Percentiles rank a stretch among this genome's conserved stretches.
These are phyloP conservation scores for Apiotrichum brassicae DNA, from an alignment of 1,284 basidiomycete species.

Conservation along the genomic window DNA sequence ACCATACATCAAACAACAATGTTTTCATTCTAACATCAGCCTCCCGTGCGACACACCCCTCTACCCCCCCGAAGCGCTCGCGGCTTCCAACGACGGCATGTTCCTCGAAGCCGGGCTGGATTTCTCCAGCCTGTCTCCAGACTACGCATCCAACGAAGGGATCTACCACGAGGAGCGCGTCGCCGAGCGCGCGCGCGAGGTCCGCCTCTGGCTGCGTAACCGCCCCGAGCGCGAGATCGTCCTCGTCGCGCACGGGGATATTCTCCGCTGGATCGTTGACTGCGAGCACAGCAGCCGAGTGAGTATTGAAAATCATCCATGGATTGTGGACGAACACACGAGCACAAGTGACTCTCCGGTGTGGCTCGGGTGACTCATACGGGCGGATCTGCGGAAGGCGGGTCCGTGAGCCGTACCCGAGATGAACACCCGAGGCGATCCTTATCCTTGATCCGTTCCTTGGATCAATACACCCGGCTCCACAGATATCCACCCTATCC, in stretches of 20 bases:
- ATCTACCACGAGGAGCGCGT: conserved; percentile 35
- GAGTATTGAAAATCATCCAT: no score
- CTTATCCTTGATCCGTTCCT: no score
- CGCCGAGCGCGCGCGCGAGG: conserved; percentile 30
- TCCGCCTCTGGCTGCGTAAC: conserved; percentile 39
- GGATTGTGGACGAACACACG: no score
- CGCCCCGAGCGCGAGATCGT: conserved; percentile 44
- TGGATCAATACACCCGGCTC: no score
- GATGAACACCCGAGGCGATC: no score
- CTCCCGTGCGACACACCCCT: conserved; percentile 43
- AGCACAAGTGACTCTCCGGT: no score
- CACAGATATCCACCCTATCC: no score
- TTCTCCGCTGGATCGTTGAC: conserved; percentile 40
- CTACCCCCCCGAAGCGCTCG: conserved; percentile 30
- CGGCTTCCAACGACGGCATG: conserved; percentile 33
- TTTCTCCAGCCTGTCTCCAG: conserved; percentile 32
- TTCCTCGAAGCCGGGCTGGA: conserved; percentile 36
- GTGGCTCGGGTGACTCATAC: not conserved
- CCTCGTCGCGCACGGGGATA: conserved; percentile 47
- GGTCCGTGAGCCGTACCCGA: no score
- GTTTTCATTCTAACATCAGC: conserved; percentile 13
- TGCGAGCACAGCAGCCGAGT: conserved; percentile 30
- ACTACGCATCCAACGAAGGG: conserved; percentile 43
- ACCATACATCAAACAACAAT: no score
- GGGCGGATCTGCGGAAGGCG: no score